Evolutionary conservation across 306 rosid species (phyloP), one percentile per base, ranked within the genome.

Genomic region (Chamaecrista fasciculata): DNA sequence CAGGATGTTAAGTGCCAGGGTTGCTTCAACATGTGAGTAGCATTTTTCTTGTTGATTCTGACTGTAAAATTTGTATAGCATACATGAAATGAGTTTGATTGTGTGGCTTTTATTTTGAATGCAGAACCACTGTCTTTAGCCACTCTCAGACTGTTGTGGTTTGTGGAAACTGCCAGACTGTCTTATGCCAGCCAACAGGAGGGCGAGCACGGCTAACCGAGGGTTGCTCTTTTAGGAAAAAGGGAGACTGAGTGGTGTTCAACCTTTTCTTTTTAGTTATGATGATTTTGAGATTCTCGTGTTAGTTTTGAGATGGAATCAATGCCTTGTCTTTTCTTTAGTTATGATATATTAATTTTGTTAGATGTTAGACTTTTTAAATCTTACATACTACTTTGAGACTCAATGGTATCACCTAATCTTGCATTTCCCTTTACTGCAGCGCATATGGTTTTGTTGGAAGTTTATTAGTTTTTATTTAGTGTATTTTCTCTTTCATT

Each of bases 1-100:
- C 40, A 83, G 87, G 87, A 83, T 70, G 87, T 83, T 24, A 83
- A 83, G 51, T n/a, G n/a, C n/a, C n/a, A n/a, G n/a, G n/a, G n/a
- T n/a, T n/a, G n/a, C n/a, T n/a, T n/a, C n/a, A n/a, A 83, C 56
- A 83, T 83, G 87, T 83, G 77, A 83, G 82, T 70, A 57, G 14
- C 6, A 50, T 53, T 5, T 3, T 60, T 20, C 14, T 48, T 4
- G 15, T 3, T 12, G 11, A 34, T 14, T 55, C 66, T 26, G 0
- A 9, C 29, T 74, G 6, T 15, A 11, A 28, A 18, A 11, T 43
- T 60, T 1, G 7, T 20, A 37, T 28, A 28, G 31, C 1, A 4
- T 16, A 18, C 29, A 1, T 14, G 2, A 4, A 3, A 6, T 46
- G 49, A 53, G 15, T 70, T 46, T 57, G 25, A 46, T 16, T 6